Evolutionary conservation across 176 grass and related monocot genomes (phyloP).

Genomic region (Carex pumila): DNA sequence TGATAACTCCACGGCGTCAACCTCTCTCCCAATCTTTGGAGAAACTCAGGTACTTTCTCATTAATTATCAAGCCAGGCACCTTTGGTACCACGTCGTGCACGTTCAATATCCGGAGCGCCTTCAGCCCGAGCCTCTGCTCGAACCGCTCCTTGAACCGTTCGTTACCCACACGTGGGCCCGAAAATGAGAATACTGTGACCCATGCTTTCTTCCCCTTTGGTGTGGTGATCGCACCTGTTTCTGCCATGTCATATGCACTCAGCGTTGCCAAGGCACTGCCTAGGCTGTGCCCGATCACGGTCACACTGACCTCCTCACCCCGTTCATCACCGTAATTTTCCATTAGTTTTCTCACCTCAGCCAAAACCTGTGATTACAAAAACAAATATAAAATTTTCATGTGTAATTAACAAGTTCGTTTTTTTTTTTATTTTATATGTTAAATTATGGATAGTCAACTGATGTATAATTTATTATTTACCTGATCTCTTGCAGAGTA

Average conservation of each 20-base stretch:
- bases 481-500: conserved; percentile 83
- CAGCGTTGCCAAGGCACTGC: conserved; percentile 64
- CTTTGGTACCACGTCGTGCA: conserved; percentile 73
- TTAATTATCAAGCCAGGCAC: conserved; percentile 73
- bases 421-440: not conserved
- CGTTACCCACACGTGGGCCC: conserved; percentile 72
- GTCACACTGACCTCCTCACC: conserved; percentile 76
- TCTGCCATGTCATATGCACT: conserved; percentile 86
- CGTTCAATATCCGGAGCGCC: conserved; percentile 71
- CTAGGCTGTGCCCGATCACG: conserved; percentile 76
- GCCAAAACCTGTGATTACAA: conserved; percentile 14
- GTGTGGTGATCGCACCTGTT: conserved; percentile 19
- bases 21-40: conserved; percentile 35
- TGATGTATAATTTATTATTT: not conserved
- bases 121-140: conserved; percentile 56
- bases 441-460: not conserved
- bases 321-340: conserved; percentile 3
- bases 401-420: not conserved
- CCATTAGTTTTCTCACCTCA: conserved; percentile 57
- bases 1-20: conserved; percentile 61
- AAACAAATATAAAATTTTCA: not conserved
- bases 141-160: conserved; percentile 52
- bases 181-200: conserved; percentile 70
- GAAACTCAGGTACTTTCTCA: conserved; percentile 42
- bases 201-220: conserved; percentile 17